Evolutionary conservation across 2,329 filamentous ascomycete genomes (phyloP).

Genomic region (Periconia macrospinosa): DNA sequence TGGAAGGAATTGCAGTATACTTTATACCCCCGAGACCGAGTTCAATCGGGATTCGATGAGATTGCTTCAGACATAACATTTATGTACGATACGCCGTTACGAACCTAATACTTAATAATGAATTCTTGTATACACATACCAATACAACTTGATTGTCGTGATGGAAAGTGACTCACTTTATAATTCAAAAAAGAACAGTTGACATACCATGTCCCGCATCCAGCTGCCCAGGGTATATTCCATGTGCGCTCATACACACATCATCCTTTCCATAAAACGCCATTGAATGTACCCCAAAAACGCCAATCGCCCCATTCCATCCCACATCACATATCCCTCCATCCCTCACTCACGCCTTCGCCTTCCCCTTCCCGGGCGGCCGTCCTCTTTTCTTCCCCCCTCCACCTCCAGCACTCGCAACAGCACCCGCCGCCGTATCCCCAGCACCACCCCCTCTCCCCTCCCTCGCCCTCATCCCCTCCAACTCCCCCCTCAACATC

Average conservation of each 20-base stretch:
- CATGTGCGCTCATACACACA: no score
- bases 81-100: conserved; percentile 12
- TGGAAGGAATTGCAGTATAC: neutral
- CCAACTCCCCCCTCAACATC: conserved; percentile 71
- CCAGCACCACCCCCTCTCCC: conserved; percentile 18
- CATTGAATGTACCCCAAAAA: no score
- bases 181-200: no score
- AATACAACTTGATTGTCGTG: no score
- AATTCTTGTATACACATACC: neutral
- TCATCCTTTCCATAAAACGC: no score
- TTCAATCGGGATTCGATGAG: neutral
- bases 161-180: no score
- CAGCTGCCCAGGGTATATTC: no score
- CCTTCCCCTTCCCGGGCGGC: conserved; percentile 19
- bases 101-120: conserved; percentile 13
- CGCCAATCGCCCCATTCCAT: no score
- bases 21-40: neutral
- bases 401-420: conserved; percentile 7
- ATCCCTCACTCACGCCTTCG: conserved; percentile 22
- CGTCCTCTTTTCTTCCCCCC: conserved; percentile 23
- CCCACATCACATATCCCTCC: neutral
- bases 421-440: conserved; percentile 9
- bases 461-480: conserved; percentile 46
- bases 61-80: neutral
- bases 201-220: no score